Conservation (phyloP, 257 asterid genomes). For the Misopates orontium region DNA sequence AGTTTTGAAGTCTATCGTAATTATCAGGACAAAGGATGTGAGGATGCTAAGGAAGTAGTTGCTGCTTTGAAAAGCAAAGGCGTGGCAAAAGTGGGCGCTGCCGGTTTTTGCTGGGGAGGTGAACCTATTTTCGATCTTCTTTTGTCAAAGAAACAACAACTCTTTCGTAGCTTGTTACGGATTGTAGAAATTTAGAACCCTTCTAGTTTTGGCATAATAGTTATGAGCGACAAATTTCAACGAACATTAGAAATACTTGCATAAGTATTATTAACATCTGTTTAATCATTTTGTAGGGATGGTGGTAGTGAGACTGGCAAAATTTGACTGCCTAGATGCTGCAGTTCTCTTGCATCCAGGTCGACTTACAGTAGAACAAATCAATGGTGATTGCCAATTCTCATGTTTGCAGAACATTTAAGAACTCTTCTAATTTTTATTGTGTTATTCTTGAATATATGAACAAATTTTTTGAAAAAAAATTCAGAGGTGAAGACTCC, state of each 20-base stretch:
- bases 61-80: slow-evolving; percentile 58
- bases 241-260: no score
- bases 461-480: no score
- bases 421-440: neutral
- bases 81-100: slow-evolving; percentile 54
- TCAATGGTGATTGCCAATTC: slow-evolving; percentile 40
- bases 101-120: slow-evolving; percentile 93
- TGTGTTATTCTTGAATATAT: no score
- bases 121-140: neutral
- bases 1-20: neutral
- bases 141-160: no score
- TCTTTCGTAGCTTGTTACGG: no score
- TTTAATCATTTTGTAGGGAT: slow-evolving; percentile 37
- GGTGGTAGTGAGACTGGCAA: slow-evolving; percentile 50
- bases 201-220: no score
- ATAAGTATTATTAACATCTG: no score
- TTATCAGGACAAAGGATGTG: slow-evolving; percentile 58
- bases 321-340: slow-evolving; percentile 52
- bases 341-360: slow-evolving; percentile 74
- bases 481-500: slow-evolving; percentile 34
- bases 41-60: slow-evolving; percentile 56
- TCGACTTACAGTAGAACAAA: slow-evolving; percentile 51
- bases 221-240: no score
- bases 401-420: neutral
- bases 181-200: no score